Base-by-base conservation (phyloP, 2,329 filamentous ascomycete genomes). In the Penicillium sp. region DNA sequence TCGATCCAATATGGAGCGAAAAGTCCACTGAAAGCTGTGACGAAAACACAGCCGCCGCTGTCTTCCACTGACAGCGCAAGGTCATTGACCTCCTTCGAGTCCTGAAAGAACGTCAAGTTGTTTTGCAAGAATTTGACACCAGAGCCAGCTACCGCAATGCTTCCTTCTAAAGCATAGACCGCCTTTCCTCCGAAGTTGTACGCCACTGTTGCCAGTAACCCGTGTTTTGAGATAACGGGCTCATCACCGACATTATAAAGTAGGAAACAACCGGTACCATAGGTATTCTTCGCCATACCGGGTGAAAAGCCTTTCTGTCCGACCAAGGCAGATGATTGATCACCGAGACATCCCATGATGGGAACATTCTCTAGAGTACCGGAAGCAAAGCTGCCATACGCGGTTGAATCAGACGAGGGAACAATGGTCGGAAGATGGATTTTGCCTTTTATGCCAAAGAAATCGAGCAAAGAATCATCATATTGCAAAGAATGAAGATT, bases 1-100 rank as follows among this genome's bases (percentile, higher is more conserved):
- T 96, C 91, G 58, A 96, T 93, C 92, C 92, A 96, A 74, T 96
- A 96, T 0, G 92, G 92, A 1, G 92, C 92, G 70, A 96, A 96
- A 2, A 96, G 82, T 50, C 92, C 92, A 72, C 88, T 92, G 71
- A 96, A 96, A 1, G 92, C 92, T 2, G 92, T 96, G 56, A 96
- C 92, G 66, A 96, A 87, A 16, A 92, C 85, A 51, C 92, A 88
- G 7, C 92, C 92, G 51, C 91, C 92, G 57, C 89, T 95, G 71
- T 96, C 88, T 34, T 81, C 73, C 6, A 89, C 87, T 1, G 81
- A 83, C 39, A 80, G 81, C 6, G 87, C 87, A 40, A 89, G 75
- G 55, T 87, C 83, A 62, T 81, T 84, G 70, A 89, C 84, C 69
- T 87, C 84, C 60, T 82, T 77, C 3, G 83, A 83, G 58, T 83